These are phyloP conservation scores for Cytidiella melzeri DNA, from an alignment of 768 basidiomycete species.

Conservation along the genomic window DNA sequence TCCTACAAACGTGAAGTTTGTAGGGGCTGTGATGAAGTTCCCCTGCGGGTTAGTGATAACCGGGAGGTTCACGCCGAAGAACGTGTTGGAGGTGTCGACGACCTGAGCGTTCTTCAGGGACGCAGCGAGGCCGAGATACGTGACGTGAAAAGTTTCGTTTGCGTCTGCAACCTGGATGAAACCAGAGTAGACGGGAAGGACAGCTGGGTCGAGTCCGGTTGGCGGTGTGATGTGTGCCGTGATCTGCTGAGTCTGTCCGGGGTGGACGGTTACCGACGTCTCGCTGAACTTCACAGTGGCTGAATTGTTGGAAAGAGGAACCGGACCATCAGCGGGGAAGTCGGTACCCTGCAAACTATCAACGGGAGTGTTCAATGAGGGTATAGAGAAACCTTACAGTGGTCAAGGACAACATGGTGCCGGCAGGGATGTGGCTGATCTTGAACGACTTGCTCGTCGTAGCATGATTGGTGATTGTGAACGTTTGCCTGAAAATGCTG, in stretches of 20 bases:
- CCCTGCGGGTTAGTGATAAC: conserved; percentile 36
- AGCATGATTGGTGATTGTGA: conserved; percentile 48
- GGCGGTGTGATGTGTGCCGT: conserved; percentile 43
- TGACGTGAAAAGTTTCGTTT: conserved; percentile 33
- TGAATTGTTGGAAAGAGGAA: conserved; percentile 38
- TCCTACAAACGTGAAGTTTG: conserved; percentile 41
- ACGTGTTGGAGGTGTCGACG: conserved; percentile 42
- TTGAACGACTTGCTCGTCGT: conserved; percentile 36
- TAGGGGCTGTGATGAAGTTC: conserved; percentile 28
- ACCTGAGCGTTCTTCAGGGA: conserved; percentile 43
- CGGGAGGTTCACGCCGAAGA: conserved; percentile 42
- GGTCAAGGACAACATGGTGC: conserved; percentile 43
- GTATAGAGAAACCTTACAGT: conserved; percentile 25
- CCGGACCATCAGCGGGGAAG: conserved; percentile 41
- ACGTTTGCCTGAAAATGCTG: conserved; percentile 40
- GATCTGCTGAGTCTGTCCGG: conserved; percentile 37
- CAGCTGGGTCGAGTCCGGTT: conserved; percentile 30
- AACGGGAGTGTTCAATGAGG: neutral
- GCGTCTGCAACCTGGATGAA: conserved; percentile 38
- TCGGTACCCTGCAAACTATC: conserved; percentile 29
- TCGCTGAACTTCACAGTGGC: conserved; percentile 44
- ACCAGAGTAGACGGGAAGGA: conserved; percentile 55
- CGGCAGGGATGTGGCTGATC: conserved; percentile 50
- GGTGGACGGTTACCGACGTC: conserved; percentile 37
- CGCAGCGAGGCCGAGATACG: conserved; percentile 41